Percentiles rank a stretch among this genome's conserved stretches.
phyloP scores from a whole-genome alignment of 768 basidiomycete genomes.

The Neoboletus magnificus region DNA sequence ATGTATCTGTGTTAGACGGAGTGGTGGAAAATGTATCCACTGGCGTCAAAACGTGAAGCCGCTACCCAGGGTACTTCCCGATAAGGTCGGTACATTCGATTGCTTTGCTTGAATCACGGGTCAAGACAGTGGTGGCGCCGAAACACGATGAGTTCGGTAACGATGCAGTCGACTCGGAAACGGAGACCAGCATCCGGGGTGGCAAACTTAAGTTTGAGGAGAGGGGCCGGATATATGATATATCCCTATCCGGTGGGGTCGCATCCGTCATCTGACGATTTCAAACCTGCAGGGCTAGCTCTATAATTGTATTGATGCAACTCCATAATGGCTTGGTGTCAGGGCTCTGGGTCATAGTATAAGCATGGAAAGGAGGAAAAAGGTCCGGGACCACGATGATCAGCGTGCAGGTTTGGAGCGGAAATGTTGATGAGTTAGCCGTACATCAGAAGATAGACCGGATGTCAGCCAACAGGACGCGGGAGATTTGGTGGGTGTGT shows the following conservation, averaged over 20 bases:
- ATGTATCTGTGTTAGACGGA: neutral
- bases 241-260: neutral
- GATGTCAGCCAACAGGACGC: neutral
- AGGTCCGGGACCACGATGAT: neutral
- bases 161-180: neutral
- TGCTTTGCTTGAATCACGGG: neutral
- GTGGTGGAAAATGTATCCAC: neutral
- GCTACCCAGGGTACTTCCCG: neutral
- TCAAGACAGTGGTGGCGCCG: neutral
- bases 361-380: conserved; percentile 5
- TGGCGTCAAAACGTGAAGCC: neutral
- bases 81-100: neutral
- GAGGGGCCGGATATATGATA: neutral
- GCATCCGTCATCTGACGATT: neutral
- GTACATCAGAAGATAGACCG: neutral
- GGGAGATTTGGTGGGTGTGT: neutral
- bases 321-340: neutral
- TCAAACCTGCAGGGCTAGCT: neutral
- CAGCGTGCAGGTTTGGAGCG: neutral
- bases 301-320: conserved; percentile 8
- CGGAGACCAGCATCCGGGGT: neutral
- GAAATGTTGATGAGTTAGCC: neutral
- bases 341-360: conserved; percentile 11
- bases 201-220: conserved; percentile 11
- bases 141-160: neutral